Conservation (phyloP, 371 early-diverging fungal species). For the Rhizopus stolonifer region DNA sequence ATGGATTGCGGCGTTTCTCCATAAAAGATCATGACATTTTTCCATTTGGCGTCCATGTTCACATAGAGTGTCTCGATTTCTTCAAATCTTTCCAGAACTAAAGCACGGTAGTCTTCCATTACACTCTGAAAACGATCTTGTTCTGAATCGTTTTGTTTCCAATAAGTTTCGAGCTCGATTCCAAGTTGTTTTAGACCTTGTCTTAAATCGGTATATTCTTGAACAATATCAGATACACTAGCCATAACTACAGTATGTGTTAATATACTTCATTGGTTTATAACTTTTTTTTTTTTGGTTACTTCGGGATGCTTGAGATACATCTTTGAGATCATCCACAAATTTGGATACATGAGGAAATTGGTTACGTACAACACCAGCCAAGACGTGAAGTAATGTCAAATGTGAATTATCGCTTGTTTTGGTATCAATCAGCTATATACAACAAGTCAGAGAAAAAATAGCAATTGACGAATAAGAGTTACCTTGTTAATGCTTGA, state of each 20-base stretch:
- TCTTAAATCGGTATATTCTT: constrained; percentile 32
- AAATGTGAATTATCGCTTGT: constrained; percentile 38
- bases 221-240: constrained; percentile 30
- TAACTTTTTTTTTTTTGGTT: no score
- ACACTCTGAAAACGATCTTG: constrained; percentile 35
- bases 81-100: constrained; percentile 31
- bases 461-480: no score
- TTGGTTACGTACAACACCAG: constrained; percentile 44
- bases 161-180: constrained; percentile 19
- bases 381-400: constrained; percentile 50
- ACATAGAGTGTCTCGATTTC: constrained; percentile 32
- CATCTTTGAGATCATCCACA: constrained; percentile 40
- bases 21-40: constrained; percentile 36
- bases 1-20: constrained; percentile 39
- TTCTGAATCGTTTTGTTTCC: constrained; percentile 7
- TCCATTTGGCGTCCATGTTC: constrained; percentile 40
- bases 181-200: constrained; percentile 27
- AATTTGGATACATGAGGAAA: constrained; percentile 47
- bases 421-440: constrained; percentile 54
- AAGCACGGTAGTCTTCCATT: constrained; percentile 35
- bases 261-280: constrained; percentile 37
- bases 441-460: no score
- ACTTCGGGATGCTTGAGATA: constrained; percentile 42
- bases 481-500: constrained; percentile 48
- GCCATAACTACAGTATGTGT: constrained; percentile 20